Base-by-base conservation (phyloP, 176 grass and related monocot genomes). In the Chloris gayana region DNA sequence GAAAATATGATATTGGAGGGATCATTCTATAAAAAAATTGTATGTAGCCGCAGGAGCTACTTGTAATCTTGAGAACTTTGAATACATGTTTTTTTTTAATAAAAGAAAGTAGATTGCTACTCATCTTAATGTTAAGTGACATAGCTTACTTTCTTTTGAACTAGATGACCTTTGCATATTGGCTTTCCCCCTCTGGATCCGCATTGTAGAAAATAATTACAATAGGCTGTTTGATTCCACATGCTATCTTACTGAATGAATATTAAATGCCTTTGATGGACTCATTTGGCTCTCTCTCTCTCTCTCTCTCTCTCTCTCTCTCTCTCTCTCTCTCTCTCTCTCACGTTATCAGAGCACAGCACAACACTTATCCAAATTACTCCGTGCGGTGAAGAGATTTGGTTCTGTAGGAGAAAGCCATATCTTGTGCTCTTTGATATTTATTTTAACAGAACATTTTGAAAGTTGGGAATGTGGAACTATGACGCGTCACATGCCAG, bases 11-110 rank as follows among this genome's bases (percentile, higher is more conserved):
- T 68, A 76, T 35, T 35, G 25, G 15, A 69, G 39, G 26, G 50
- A 70, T 77, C 81, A 84, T 25, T 76, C 30, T 59, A 29, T 38
- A 34, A 12, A 37, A 69, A 22, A 57, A 32, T 18, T 31, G 49
- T 74, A 14, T 39, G 27, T 27, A 73, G 9, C 69, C 14, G 54
- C 9, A 64, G 64, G 35, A n/a, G 38, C 2, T 1, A 9, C 3
- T 34, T 51, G 56, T 73, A n/a, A 45, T 63, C 37, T 77, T 46
- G 17, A 47, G 24, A 12, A n/a, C 7, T 32, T 49, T n/a, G 26
- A 46, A 46, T 77, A 25, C 25, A 64, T 77, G 19, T 26, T n/a
- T n/a, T n/a, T n/a, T n/a, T n/a, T n/a, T n/a, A n/a, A n/a, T n/a
- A n/a, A n/a, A 50, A 18, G 5, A 18, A 50, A 24, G n/a, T 24